phyloP scores from a whole-genome alignment of 495 filamentous ascomycete genomes.

The Oleoguttula mirabilis region DNA sequence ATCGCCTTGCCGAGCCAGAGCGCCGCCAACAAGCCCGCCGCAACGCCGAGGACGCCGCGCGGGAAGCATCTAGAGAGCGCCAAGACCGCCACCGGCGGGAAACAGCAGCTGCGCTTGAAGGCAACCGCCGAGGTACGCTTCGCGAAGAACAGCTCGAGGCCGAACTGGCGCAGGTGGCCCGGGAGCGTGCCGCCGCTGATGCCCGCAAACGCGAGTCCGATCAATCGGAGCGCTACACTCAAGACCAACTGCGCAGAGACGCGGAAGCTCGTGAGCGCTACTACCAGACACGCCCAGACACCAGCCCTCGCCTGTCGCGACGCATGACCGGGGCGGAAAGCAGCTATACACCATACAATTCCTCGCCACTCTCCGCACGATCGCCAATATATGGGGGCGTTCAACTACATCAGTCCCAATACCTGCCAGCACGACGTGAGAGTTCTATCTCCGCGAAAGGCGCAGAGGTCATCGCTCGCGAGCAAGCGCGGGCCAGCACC shows the following conservation, averaged over 20 bases:
- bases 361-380: conserved; percentile 5
- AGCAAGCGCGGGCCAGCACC: conserved; percentile 6
- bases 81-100: conserved; percentile 3
- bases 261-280: neutral
- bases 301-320: neutral
- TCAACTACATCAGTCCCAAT: conserved; percentile 3
- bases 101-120: conserved; percentile 9
- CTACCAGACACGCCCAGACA: neutral
- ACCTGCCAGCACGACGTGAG: neutral
- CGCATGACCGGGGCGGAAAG: neutral
- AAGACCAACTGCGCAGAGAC: conserved; percentile 7
- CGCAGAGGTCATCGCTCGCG: conserved; percentile 13
- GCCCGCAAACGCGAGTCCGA: conserved; percentile 2
- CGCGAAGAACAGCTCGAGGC: conserved; percentile 1
- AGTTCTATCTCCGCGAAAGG: conserved; percentile 3
- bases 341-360: neutral
- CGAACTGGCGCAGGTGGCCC: conserved; percentile 9
- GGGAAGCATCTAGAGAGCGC: neutral
- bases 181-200: conserved; percentile 7
- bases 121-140: neutral
- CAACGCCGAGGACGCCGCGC: neutral
- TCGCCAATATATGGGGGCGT: conserved; percentile 1
- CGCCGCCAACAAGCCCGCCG: conserved; percentile 9
- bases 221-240: neutral
- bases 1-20: conserved; percentile 5